Base-by-base conservation (phyloP, 805 yeast genomes). In the Zygotorulaspora danielsina region DNA sequence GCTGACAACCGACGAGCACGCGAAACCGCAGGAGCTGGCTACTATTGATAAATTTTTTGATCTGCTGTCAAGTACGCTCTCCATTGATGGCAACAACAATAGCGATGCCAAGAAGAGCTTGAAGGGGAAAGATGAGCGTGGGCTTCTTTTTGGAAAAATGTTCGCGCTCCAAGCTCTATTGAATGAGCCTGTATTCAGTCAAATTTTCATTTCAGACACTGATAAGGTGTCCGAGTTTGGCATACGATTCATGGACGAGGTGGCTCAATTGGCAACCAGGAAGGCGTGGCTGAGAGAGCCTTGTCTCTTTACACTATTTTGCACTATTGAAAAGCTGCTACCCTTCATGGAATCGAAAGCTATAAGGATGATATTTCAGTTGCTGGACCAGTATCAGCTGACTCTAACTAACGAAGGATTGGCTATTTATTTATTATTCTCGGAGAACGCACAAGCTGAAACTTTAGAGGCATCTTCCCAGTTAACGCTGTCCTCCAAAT, bases 231-330 rank as follows among this genome's bases (percentile, higher is more conserved):
- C 53, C 1, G 59, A 53, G 2, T 68, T 71, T 33, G 64, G 69
- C 35, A 44, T 54, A 12, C 57, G 62, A 9, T 73, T 81, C 32
- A 59, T 76, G 19, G 63, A 67, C 4, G 57, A 66, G 20, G 51
- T 84, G 25, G 57, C 85, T 4, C 77, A 74, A 17, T 66, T 89
- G 39, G 73, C 94, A 0, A 59, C 67, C 10, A 48, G 66, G 24
- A 90, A 89, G 58, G 75, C 84, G 1, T 89, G 97, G 97, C 73
- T 89, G 29, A 69, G 94, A 44, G 96, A 90, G 61, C 78, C 94
- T 3, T 71, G 86, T 28, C 70, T 84, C 51, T 84, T 71, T 54
- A 83, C 94, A 1, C 66, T 89, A 33, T 76, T 73, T 49, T 79
- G 75, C 37, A 70, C 82, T 3, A 49, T 77, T n/a, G 50, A 49